Evolutionary conservation across 2,329 filamentous ascomycete genomes (phyloP).

Genomic region (Rutstroemia sp.): DNA sequence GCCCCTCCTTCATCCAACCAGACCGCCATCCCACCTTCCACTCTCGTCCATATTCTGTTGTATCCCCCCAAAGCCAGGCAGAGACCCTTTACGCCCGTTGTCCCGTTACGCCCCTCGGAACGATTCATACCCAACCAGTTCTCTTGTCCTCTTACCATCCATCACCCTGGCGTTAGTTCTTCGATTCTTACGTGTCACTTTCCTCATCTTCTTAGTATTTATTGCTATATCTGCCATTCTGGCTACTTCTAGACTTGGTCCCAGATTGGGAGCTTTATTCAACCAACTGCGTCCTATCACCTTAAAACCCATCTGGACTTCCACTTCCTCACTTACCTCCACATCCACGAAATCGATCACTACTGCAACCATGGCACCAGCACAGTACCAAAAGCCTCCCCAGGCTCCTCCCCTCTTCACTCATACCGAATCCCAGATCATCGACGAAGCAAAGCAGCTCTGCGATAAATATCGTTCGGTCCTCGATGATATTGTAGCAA

Average conservation of each 20-base stretch:
- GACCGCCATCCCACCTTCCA: neutral
- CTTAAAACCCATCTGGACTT: constrained; percentile 7
- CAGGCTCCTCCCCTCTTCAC: constrained; percentile 74
- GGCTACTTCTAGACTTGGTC: constrained; percentile 45
- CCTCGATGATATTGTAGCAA: constrained; percentile 58
- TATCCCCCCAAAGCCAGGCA: too few species aligned
- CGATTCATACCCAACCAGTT: neutral
- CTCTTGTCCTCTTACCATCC: neutral
- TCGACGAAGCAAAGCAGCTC: constrained; percentile 58
- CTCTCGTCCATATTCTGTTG: neutral
- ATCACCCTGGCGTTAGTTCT: constrained; percentile 7
- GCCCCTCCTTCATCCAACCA: too few species aligned
- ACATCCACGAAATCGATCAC: constrained; percentile 22
- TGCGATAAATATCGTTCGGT: constrained; percentile 51
- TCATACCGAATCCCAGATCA: constrained; percentile 61
- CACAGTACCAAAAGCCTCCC: constrained; percentile 65
- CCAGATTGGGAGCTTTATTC: constrained; percentile 50
- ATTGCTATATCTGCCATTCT: constrained; percentile 52
- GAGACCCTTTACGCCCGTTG: too few species aligned
- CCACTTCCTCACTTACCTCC: neutral
- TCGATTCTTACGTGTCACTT: constrained; percentile 32
- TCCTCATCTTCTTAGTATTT: constrained; percentile 50
- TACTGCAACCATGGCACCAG: constrained; percentile 56
- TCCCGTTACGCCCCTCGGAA: too few species aligned
- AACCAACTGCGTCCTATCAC: constrained; percentile 41